phyloP scores from a whole-genome alignment of 148 eudicot genomes.

The Camellia lanceoleosa region DNA sequence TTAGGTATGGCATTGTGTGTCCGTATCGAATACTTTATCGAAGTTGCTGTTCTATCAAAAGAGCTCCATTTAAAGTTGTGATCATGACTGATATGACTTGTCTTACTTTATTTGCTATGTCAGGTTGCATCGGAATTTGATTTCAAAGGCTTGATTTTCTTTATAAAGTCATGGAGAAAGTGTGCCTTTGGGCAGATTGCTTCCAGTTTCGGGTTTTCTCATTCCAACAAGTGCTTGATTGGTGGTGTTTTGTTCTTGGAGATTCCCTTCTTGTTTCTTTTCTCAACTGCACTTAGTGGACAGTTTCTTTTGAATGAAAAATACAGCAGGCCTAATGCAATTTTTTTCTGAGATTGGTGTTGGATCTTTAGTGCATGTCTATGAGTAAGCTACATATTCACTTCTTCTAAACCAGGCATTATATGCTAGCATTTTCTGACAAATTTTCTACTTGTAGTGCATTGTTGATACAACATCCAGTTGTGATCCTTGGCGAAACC shows the following conservation, averaged over 20 bases:
- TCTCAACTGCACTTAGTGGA: slow-evolving; percentile 64
- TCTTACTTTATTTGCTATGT: too few relatives aligned
- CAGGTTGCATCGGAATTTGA: too few relatives aligned
- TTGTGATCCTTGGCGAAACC: slow-evolving; percentile 40
- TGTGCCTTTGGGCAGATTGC: slow-evolving; percentile 60
- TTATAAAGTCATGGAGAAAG: slow-evolving; percentile 69
- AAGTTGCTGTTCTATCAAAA: too few relatives aligned
- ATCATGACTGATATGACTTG: too few relatives aligned
- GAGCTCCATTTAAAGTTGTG: too few relatives aligned
- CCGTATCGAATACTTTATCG: too few relatives aligned
- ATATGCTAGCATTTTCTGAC: neutral
- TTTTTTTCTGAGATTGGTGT: slow-evolving; percentile 50
- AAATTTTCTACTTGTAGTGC: slow-evolving; percentile 29
- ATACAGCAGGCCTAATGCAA: slow-evolving; percentile 62
- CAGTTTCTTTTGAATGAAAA: slow-evolving; percentile 37
- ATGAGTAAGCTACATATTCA: slow-evolving; percentile 45
- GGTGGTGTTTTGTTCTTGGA: slow-evolving; percentile 83
- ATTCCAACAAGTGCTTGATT: slow-evolving; percentile 71
- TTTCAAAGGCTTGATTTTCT: too few relatives aligned
- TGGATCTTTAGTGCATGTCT: slow-evolving; percentile 57
- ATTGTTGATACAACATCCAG: slow-evolving; percentile 40
- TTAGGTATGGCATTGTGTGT: too few relatives aligned
- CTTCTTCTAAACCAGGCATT: neutral
- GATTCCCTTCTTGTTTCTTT: slow-evolving; percentile 59
- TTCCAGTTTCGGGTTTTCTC: slow-evolving; percentile 45